phyloP scores from a whole-genome alignment of 495 filamentous ascomycete genomes.

The Astrocystis sublimbata region DNA sequence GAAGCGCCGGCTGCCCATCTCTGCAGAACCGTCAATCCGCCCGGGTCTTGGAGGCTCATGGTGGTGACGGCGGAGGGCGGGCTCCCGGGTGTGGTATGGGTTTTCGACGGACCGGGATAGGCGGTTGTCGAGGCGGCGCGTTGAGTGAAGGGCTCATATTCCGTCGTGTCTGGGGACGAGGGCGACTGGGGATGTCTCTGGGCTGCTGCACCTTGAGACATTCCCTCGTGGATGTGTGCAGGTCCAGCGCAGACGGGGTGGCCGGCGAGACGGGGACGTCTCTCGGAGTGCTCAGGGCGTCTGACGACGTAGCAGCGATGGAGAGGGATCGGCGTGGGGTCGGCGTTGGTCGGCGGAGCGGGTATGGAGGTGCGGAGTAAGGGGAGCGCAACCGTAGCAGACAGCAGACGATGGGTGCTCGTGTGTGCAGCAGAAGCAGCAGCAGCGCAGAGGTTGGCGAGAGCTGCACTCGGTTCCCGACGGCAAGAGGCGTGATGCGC shows the following conservation, averaged over 20 bases:
- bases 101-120: conserved; percentile 26
- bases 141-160: conserved; percentile 45
- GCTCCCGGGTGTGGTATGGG: conserved; percentile 17
- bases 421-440: conserved; percentile 3
- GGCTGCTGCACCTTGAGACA: conserved; percentile 48
- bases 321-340: conserved; percentile 11
- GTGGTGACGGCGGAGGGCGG: conserved; percentile 24
- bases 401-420: too few relatives aligned
- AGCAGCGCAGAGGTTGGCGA: neutral
- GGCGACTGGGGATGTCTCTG: conserved; percentile 37
- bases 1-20: conserved; percentile 50
- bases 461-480: conserved; percentile 16
- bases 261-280: neutral
- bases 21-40: conserved; percentile 57
- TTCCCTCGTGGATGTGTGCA: conserved; percentile 29
- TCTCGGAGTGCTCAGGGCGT: too few relatives aligned
- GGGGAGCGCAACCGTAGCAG: neutral
- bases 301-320: too few relatives aligned
- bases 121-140: conserved; percentile 28
- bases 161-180: conserved; percentile 33
- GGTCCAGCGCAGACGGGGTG: conserved; percentile 22
- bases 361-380: conserved; percentile 17
- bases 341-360: conserved; percentile 16
- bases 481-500: conserved; percentile 11
- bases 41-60: conserved; percentile 37